Conservation (phyloP, 345 rosid genomes). For the Iberis pinnata region DNA sequence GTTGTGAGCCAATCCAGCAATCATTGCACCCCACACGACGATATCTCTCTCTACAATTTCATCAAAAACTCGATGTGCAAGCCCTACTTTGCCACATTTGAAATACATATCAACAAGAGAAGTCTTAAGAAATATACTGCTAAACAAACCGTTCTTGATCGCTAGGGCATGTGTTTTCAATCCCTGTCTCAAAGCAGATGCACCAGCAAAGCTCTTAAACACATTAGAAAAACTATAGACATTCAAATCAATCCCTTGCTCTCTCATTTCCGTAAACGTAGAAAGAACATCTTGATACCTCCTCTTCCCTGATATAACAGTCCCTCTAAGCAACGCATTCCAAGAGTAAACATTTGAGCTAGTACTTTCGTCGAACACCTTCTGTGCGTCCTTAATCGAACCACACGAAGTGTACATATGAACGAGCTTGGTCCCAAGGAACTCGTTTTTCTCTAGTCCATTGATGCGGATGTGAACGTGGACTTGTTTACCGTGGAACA, state of each 20-base stretch:
- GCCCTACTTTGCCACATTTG: constrained; percentile 67
- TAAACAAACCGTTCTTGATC: constrained; percentile 59
- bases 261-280: constrained; percentile 61
- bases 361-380: constrained; percentile 53
- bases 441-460: constrained; percentile 65
- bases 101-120: constrained; percentile 71
- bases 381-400: constrained; percentile 55
- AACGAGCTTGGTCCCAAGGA: constrained; percentile 57
- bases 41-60: constrained; percentile 58
- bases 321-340: constrained; percentile 86
- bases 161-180: constrained; percentile 65
- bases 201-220: constrained; percentile 80
- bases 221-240: constrained; percentile 61
- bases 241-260: constrained; percentile 59
- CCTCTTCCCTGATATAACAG: constrained; percentile 59
- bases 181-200: constrained; percentile 62
- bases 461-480: constrained; percentile 58
- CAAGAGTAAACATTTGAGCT: constrained; percentile 52
- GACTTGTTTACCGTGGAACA: constrained; percentile 48
- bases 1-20: constrained; percentile 73
- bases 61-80: constrained; percentile 54
- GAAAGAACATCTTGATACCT: constrained; percentile 52
- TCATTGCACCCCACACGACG: constrained; percentile 82
- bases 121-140: constrained; percentile 49
- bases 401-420: constrained; percentile 66